A percentile compares a stretch with the other conserved stretches of the same genome.
Conservation (phyloP, 148 eudicot genomes). For the Chenopodium formosanum region DNA sequence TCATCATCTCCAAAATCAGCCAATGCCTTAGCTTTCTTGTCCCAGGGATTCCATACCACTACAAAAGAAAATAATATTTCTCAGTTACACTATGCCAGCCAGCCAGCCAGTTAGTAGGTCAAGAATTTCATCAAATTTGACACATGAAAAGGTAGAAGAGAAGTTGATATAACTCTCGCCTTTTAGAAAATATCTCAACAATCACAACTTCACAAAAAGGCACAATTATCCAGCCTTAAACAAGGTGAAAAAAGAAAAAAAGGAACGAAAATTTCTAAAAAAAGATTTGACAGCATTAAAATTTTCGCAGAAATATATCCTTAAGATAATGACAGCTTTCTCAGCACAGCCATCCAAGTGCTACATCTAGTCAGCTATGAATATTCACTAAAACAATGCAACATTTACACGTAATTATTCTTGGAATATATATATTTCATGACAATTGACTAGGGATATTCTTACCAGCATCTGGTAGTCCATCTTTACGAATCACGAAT, state of each 20-base stretch:
- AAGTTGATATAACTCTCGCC: not conserved
- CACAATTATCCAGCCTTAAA: not conserved
- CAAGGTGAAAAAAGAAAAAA: not conserved
- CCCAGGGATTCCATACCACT: slow-evolving; percentile 99
- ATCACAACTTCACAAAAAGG: not conserved
- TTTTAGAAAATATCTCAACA: not conserved
- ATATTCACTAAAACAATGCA: not conserved
- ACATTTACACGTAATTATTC: no score
- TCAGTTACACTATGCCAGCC: not conserved
- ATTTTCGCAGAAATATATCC: not conserved
- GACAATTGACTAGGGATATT: slow-evolving; percentile 1
- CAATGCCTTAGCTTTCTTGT: slow-evolving; percentile 85
- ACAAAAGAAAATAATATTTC: slow-evolving; percentile 16
- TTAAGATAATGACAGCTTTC: not conserved
- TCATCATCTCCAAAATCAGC: slow-evolving; percentile 90
- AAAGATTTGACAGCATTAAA: not conserved
- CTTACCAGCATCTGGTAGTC: slow-evolving; percentile 96
- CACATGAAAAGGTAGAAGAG: not conserved
- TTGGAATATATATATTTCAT: not conserved
- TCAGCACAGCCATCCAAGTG: not conserved
- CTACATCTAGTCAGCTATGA: not conserved
- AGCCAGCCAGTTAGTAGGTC: not conserved
- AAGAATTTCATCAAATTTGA: not conserved
- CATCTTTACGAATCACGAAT: slow-evolving; percentile 87
- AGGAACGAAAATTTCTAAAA: not conserved